Conservation (phyloP, 208 protist species). For the Plasmodiophora brassicae region DNA sequence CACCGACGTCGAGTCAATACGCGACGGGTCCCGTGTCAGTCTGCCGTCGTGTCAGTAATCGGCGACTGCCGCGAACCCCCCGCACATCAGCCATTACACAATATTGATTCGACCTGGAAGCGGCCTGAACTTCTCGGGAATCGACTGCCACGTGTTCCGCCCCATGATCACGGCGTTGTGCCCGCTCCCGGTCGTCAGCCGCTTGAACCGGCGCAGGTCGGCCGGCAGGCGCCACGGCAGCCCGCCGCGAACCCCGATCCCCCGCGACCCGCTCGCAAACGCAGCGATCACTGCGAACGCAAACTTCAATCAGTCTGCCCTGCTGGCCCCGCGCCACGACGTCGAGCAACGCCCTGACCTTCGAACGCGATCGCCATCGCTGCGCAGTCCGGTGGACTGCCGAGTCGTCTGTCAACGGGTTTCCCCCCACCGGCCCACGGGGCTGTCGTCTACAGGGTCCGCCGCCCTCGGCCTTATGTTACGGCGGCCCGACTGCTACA, state of each 20-base stretch:
- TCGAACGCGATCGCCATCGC: too few species aligned
- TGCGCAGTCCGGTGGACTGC: too few species aligned
- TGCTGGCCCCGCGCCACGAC: too few species aligned
- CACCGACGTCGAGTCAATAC: too few species aligned
- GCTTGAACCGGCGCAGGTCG: slow-evolving; percentile 62
- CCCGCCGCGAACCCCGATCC: slow-evolving; percentile 53
- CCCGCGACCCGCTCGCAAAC: slow-evolving; percentile 21
- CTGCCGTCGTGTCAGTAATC: background rate
- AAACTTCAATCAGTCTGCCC: too few species aligned
- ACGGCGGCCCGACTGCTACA: too few species aligned
- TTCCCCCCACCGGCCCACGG: too few species aligned
- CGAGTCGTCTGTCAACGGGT: too few species aligned
- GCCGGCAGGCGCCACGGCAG: slow-evolving; percentile 59
- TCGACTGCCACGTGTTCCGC: slow-evolving; percentile 89
- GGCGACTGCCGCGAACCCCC: background rate
- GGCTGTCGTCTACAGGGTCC: too few species aligned
- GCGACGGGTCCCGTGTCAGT: too few species aligned
- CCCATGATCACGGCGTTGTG: slow-evolving; percentile 91
- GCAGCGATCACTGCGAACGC: background rate
- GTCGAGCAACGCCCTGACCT: too few species aligned
- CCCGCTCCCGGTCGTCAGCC: slow-evolving; percentile 44
- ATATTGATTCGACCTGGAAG: slow-evolving; percentile 80
- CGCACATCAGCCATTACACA: slow-evolving; percentile 50
- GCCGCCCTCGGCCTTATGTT: too few species aligned
- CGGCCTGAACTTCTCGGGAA: slow-evolving; percentile 77